Conservation (phyloP, 1,139 yeast species). For the Suzukiozyma palmioleophila region DNA sequence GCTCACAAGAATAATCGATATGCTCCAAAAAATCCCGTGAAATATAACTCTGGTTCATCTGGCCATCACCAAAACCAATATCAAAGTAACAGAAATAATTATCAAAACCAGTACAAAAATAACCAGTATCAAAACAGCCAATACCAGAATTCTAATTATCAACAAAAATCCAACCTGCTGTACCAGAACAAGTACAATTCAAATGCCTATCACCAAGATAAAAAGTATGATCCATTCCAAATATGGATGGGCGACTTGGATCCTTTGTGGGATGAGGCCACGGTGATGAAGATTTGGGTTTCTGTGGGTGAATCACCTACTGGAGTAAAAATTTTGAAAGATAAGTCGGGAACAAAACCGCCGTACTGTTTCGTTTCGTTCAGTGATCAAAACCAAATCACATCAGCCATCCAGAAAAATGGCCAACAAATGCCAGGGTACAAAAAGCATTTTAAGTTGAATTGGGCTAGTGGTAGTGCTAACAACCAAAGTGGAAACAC, state of each 20-base stretch:
- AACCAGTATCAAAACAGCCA: constrained; percentile 1
- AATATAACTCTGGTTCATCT: neutral
- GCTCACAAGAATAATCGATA: constrained; percentile 2
- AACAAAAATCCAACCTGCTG: neutral
- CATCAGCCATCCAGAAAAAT: constrained; percentile 66
- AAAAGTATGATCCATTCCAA: constrained; percentile 18
- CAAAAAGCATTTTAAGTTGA: constrained; percentile 59
- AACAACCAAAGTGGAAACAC: constrained; percentile 13
- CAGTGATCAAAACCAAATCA: constrained; percentile 58
- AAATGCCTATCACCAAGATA: constrained; percentile 1
- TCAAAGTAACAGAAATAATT: constrained; percentile 3
- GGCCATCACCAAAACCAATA: constrained; percentile 5
- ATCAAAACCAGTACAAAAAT: constrained; percentile 1
- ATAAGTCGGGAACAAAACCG: constrained; percentile 27
- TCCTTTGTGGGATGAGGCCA: constrained; percentile 75
- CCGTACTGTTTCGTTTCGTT: constrained; percentile 83
- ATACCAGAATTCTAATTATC: constrained; percentile 1
- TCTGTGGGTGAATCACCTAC: constrained; percentile 34
- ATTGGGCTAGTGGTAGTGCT: constrained; percentile 71
- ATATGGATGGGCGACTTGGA: constrained; percentile 97
- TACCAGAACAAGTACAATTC: neutral
- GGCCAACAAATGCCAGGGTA: constrained; percentile 65
- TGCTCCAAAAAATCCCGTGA: neutral
- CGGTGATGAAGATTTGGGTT: constrained; percentile 65
- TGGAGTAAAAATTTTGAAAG: constrained; percentile 34